Percentiles rank a stretch among this genome's conserved stretches.
Evolutionary conservation across 169 alveolate species (phyloP).

Genomic region (Eimeria sp.): DNA sequence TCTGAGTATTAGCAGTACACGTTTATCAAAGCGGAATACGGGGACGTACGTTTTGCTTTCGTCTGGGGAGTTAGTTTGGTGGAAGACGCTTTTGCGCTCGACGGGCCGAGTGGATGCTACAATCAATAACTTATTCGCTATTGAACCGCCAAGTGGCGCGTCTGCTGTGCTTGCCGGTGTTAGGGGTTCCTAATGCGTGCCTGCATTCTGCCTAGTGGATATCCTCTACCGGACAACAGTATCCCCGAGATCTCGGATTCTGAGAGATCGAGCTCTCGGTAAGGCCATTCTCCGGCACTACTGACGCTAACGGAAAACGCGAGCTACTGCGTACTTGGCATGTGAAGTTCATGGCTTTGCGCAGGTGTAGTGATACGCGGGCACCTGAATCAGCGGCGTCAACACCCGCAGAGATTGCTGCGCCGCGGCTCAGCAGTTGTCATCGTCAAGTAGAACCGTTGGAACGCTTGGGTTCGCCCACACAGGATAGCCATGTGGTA

Average conservation of each 20-base stretch:
- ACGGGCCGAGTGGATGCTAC: not conserved
- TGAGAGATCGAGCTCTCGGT: not conserved
- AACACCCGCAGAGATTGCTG: slow-evolving; percentile 1
- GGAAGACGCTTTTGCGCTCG: not conserved
- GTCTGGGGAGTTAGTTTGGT: not conserved
- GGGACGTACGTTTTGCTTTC: not conserved
- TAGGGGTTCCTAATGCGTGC: slow-evolving; percentile 46
- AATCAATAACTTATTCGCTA: not conserved
- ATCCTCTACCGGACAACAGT: not conserved
- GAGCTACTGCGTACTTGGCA: not conserved
- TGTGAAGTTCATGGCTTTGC: not conserved
- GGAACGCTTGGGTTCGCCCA: not conserved
- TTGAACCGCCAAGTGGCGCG: not conserved
- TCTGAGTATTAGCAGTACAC: not conserved
- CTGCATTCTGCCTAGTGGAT: not conserved
- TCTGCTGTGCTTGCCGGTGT: not conserved
- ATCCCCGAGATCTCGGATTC: not conserved
- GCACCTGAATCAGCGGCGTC: not conserved
- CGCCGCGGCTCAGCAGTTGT: not conserved
- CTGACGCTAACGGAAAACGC: not conserved
- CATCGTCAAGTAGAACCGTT: not conserved
- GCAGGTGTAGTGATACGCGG: not conserved
- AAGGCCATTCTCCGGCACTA: not conserved
- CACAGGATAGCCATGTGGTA: not conserved
- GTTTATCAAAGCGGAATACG: not conserved